Evolutionary conservation across 2,329 filamentous ascomycete genomes (phyloP), one percentile per base, ranked within the genome.

Genomic region (Taxawa tesnikishii): DNA sequence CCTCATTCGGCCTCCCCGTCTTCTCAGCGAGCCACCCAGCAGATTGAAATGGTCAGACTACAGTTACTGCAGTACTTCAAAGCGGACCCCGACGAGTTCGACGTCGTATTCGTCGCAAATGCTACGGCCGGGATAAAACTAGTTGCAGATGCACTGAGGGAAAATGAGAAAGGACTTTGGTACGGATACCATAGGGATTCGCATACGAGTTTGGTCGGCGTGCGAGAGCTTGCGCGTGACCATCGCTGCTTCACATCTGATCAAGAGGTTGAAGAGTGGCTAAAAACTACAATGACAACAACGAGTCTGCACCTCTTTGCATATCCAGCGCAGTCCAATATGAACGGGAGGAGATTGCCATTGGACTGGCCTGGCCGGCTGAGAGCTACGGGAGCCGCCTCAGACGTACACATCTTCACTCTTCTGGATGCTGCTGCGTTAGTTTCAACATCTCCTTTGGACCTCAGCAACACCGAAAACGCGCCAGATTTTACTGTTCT

Each of bases 81-180:
- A 25, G 87, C 85, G 2, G 75, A 85, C 41, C 82, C 87, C 2
- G 68, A 75, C 7, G 66, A 82, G 2, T 96, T 90, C 43, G 88
- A 96, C 46, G 58, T 96, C 3, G 73, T 94, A 1, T 96, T 96
- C 51, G 83, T 92, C 14, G 76, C 85, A 23, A 96, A 96, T 55
- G 83, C 88, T 13, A 96, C 88, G 0, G 85, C 87, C 3, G 88
- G 77, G 4, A 79, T 94, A 46, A 96, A 94, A 56, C 59, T 94
- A 9, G 81, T 93, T 2, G 68, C 73, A 32, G 90, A 96, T 36
- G 75, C 76, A 4, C 70, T 94, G 44, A 67, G 82, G 33, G 73
- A 77, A 37, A 60, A 65, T 26, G 66, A 75, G 6, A 55, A 26
- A 4, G 84, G 84, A 0, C 94, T 90, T 47, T 68, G 70, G 53